Evolutionary conservation across 2,329 filamentous ascomycete genomes (phyloP).

Genomic region (Exophiala oligosperma): DNA sequence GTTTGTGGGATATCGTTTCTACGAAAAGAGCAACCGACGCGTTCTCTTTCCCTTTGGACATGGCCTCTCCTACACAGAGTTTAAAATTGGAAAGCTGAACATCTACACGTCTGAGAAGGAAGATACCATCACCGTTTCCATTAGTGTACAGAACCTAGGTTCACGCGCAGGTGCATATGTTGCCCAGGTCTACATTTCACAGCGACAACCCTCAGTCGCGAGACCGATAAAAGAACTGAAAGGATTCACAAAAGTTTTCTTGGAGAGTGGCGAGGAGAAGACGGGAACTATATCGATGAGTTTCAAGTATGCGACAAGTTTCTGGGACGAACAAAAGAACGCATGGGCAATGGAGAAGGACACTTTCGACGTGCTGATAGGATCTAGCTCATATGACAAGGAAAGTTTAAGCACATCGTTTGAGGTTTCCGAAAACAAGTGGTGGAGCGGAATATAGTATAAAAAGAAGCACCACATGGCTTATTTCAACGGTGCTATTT

Average conservation of each 20-base stretch:
- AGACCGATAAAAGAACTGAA: slow-evolving; percentile 47
- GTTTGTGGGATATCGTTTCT: slow-evolving; percentile 77
- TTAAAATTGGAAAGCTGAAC: slow-evolving; percentile 37
- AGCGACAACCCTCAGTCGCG: not conserved
- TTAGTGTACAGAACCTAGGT: slow-evolving; percentile 3
- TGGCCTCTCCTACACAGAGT: slow-evolving; percentile 74
- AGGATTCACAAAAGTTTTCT: slow-evolving; percentile 43
- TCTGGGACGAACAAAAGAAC: slow-evolving; percentile 66
- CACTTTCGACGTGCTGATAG: slow-evolving; percentile 62
- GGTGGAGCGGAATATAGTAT: not conserved
- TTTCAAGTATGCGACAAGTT: slow-evolving; percentile 63
- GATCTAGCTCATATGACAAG: slow-evolving; percentile 36
- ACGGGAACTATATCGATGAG: slow-evolving; percentile 37
- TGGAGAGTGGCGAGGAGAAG: slow-evolving; percentile 39
- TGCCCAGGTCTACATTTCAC: slow-evolving; percentile 11
- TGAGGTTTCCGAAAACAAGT: slow-evolving; percentile 40
- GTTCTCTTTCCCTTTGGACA: slow-evolving; percentile 76
- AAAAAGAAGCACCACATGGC: too few relatives aligned
- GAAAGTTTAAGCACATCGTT: slow-evolving; percentile 55
- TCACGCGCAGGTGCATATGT: not conserved
- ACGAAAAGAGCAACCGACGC: slow-evolving; percentile 64
- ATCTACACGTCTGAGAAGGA: not conserved
- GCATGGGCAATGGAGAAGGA: slow-evolving; percentile 67
- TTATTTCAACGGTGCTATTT: too few relatives aligned
- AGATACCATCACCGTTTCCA: not conserved